Conservation (phyloP, 768 basidiomycete genomes). For the Holtermannia corniformis region DNA sequence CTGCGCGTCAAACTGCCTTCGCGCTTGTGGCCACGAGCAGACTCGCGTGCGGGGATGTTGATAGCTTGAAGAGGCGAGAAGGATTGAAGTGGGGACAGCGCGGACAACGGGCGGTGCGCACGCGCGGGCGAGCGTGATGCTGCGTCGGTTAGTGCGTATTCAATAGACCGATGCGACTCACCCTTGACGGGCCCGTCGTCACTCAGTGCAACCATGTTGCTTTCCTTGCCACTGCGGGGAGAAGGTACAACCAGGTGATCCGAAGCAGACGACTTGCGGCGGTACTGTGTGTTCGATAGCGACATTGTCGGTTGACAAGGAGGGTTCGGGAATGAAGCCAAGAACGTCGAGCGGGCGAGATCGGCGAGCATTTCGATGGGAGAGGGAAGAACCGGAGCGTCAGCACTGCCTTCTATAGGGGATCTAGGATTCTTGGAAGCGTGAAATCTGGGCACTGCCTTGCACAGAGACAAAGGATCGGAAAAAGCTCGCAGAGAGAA, state of each 20-base stretch:
- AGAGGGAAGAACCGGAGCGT: too few relatives aligned
- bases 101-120: constrained; percentile 18
- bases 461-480: too few relatives aligned
- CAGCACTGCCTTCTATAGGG: too few relatives aligned
- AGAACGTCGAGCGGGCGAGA: too few relatives aligned
- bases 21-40: constrained; percentile 10
- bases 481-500: too few relatives aligned
- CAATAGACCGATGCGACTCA: too few relatives aligned
- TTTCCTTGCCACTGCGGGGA: background rate
- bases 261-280: background rate
- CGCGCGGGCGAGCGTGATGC: constrained; percentile 16
- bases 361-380: too few relatives aligned
- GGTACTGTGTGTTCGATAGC: too few relatives aligned
- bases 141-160: too few relatives aligned
- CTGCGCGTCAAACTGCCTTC: constrained; percentile 18
- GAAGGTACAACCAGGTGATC: too few relatives aligned
- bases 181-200: background rate
- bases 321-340: background rate
- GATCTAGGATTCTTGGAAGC: too few relatives aligned
- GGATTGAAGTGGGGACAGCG: constrained; percentile 34
- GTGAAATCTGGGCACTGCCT: too few relatives aligned
- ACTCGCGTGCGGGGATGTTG: background rate
- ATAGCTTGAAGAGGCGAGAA: constrained; percentile 32
- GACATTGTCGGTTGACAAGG: background rate
- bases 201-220: background rate